These are phyloP conservation scores for Gossypioides kirkii DNA, from an alignment of 345 rosid genomes.

Conservation along the genomic window DNA sequence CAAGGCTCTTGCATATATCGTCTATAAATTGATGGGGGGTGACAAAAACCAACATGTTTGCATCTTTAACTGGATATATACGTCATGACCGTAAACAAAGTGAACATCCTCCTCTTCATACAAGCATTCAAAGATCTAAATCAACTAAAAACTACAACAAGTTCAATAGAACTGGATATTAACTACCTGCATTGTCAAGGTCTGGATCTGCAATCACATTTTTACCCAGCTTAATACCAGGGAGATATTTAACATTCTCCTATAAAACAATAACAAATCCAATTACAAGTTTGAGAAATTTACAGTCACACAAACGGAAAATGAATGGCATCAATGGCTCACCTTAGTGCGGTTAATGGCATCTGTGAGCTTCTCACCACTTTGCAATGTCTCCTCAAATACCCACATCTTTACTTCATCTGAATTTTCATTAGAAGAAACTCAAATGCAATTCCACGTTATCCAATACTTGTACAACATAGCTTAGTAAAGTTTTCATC, in stretches of 20 bases:
- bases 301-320: neutral
- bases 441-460: neutral
- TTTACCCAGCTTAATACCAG: conserved; percentile 82
- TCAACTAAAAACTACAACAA: neutral
- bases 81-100: neutral
- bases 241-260: conserved; percentile 92
- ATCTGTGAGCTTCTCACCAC: conserved; percentile 88
- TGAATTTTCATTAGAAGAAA: conserved; percentile 26
- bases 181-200: conserved; percentile 78
- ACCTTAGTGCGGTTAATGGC: conserved; percentile 84
- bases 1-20: conserved; percentile 74
- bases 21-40: conserved; percentile 94
- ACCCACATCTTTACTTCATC: conserved; percentile 99
- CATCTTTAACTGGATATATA: conserved; percentile 58
- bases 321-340: conserved; percentile 14
- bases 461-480: neutral
- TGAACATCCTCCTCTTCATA: neutral
- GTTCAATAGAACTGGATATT: conserved; percentile 8
- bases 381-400: conserved; percentile 75
- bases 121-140: neutral
- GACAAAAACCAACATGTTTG: conserved; percentile 89
- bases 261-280: conserved; percentile 17
- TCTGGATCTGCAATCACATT: conserved; percentile 86
- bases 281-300: neutral
- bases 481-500: neutral